phyloP scores from a whole-genome alignment of 2,329 filamentous ascomycete genomes.

The Fusarium ambrosium region DNA sequence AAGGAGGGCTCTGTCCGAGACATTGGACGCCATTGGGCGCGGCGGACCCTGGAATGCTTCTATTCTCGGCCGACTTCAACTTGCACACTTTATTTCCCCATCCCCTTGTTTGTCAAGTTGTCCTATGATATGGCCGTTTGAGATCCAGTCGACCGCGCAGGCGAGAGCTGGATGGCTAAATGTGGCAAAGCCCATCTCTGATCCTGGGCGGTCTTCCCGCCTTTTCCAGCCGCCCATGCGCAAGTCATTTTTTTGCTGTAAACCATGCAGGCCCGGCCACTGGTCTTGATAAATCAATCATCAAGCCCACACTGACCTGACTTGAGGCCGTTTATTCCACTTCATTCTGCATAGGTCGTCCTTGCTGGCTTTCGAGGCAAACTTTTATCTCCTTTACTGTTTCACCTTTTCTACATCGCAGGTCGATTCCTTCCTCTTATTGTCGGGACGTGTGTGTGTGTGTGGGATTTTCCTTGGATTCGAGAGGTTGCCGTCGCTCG shows the following conservation, averaged over 20 bases:
- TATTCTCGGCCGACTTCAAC: not conserved
- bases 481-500: not conserved
- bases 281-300: not conserved
- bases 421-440: not conserved
- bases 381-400: not conserved
- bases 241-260: not conserved
- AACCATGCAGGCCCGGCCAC: not conserved
- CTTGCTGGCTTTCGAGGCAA: not conserved
- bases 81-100: not conserved
- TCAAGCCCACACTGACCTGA: not conserved
- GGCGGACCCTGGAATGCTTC: not conserved
- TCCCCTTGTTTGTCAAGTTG: not conserved
- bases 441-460: not conserved
- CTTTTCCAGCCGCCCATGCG: not conserved
- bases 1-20: not conserved
- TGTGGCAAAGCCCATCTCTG: not conserved
- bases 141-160: not conserved
- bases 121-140: not conserved
- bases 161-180: not conserved
- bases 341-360: not conserved
- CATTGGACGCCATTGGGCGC: not conserved
- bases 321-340: not conserved
- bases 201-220: not conserved
- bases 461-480: too few relatives aligned
- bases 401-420: not conserved